A percentile compares a stretch with the other conserved stretches of the same genome.
These are phyloP conservation scores for Neurospora cerealis DNA, from an alignment of 495 filamentous ascomycete genomes.

Conservation along the genomic window DNA sequence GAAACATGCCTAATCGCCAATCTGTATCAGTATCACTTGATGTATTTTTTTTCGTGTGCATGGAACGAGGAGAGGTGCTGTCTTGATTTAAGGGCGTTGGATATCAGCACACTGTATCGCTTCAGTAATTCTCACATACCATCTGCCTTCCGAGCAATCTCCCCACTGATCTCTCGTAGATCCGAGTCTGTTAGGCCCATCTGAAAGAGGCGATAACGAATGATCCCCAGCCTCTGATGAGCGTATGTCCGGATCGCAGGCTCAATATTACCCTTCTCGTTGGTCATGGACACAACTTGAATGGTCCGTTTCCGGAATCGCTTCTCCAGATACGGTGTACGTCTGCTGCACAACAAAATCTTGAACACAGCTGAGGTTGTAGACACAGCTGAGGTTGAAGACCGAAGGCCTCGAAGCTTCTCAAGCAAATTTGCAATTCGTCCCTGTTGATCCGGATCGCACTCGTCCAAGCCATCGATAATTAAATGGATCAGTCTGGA, in stretches of 20 bases:
- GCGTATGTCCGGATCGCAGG: conserved; percentile 15
- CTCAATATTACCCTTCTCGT: conserved; percentile 16
- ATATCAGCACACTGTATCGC: background rate
- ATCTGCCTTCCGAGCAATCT: conserved; percentile 14
- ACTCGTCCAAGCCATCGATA: conserved; percentile 24
- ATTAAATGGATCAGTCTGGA: conserved; percentile 5
- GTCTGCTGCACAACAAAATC: conserved; percentile 15
- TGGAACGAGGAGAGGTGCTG: background rate
- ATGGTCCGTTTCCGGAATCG: background rate
- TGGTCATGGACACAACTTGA: conserved; percentile 14
- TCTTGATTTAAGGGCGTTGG: background rate
- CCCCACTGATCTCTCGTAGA: conserved; percentile 1
- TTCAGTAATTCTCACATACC: conserved; percentile 2
- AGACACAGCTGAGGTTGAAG: background rate
- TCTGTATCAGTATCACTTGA: conserved; percentile 4
- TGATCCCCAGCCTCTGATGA: conserved; percentile 3
- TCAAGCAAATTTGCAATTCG: conserved; percentile 14
- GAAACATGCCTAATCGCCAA: conserved; percentile 21
- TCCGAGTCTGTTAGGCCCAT: conserved; percentile 7
- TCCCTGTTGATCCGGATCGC: conserved; percentile 15
- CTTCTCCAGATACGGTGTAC: conserved; percentile 3
- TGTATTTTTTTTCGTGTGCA: background rate
- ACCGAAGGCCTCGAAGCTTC: background rate
- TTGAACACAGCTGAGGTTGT: conserved; percentile 10
- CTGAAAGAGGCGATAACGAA: conserved; percentile 11